Percentiles rank a stretch among this genome's conserved stretches.
These are phyloP conservation scores for Erysiphe pulchra DNA, from an alignment of 2,329 filamentous ascomycete species.

Conservation along the genomic window DNA sequence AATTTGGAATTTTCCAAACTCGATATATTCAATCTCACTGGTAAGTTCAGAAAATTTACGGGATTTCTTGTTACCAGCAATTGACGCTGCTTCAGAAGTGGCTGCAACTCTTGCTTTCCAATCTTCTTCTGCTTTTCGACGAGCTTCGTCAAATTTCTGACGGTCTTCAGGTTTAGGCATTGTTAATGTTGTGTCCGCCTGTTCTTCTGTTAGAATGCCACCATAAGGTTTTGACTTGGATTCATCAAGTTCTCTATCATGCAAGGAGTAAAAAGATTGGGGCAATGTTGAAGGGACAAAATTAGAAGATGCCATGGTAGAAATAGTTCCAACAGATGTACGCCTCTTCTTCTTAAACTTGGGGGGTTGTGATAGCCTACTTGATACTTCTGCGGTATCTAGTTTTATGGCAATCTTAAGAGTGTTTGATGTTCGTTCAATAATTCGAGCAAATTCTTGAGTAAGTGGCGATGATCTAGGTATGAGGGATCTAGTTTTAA, in stretches of 20 bases:
- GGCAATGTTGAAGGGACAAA: constrained; percentile 24
- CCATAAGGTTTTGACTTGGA: constrained; percentile 84
- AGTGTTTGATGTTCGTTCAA: constrained; percentile 11
- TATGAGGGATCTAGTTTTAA: constrained; percentile 8
- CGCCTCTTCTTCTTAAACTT: constrained; percentile 24
- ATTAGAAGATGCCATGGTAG: constrained; percentile 14
- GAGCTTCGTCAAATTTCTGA: constrained; percentile 67
- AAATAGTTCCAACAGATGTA: constrained; percentile 16
- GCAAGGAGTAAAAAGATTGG: constrained; percentile 68
- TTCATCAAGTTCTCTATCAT: constrained; percentile 73
- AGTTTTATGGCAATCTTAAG: constrained; percentile 33
- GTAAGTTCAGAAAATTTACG: constrained; percentile 63
- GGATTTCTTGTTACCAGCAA: constrained; percentile 35
- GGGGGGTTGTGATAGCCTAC: constrained; percentile 31
- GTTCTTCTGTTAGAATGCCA: constrained; percentile 65
- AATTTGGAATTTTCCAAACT: constrained; percentile 92
- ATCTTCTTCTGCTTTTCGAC: constrained; percentile 74
- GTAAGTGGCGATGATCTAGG: constrained; percentile 18
- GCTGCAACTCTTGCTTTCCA: constrained; percentile 47
- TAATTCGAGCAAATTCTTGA: constrained; percentile 13
- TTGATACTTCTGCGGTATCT: constrained; percentile 29
- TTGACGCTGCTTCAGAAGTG: constrained; percentile 40
- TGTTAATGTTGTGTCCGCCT: constrained; percentile 79
- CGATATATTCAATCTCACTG: constrained; percentile 96
- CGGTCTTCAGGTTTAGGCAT: constrained; percentile 59